Base-by-base conservation (phyloP, 169 alveolate species). In the Plasmodium inui region DNA sequence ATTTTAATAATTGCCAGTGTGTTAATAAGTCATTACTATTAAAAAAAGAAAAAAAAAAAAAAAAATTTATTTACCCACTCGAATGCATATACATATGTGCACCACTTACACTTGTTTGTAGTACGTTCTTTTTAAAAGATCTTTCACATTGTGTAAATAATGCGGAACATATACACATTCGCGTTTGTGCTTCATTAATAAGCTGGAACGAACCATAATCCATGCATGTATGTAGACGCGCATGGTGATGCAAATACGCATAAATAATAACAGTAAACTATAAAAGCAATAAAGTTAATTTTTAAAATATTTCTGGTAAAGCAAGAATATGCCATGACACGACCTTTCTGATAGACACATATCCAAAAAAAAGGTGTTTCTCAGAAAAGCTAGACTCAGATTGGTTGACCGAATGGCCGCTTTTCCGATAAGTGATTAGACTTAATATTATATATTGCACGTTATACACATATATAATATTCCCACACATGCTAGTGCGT, bases 21-120 rank as follows among this genome's bases (percentile, higher is more conserved):
- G 82, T 55, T 83, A 83, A 83, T 82, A 83, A 61, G 74, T 83
- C 53, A 19, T 83, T 83, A 83, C 92, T 67, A 67, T 67, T n/a
- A 61, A 61, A 67, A 83, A 30, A 83, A 83, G 61, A 83, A 83
- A 83, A 32, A 71, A 82, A 53, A 37, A 28, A 32, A 32, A 81
- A 83, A 83, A 81, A 50, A 3, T 81, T 82, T 57, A 82, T 82
- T 30, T 55, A 82, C 22, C 55, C n/a, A 44, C 67, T 14, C 6
- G 37, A 28, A 55, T 82, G 79, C 71, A 82, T 82, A 53, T 30
- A 37, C 30, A 79, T 19, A 79, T 79, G 70, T 22, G 55, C 70
- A 55, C 71, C 41, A 82, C 41, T 53, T 82, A 82, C 72, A 53
- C 79, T 30, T 82, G 22, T 82, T 30, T 14, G 41, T 82, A 41